Evolutionary conservation across 495 filamentous ascomycete species (phyloP), one percentile per base, ranked within the genome.

Genomic region (Aspergillus incahuasiensis): DNA sequence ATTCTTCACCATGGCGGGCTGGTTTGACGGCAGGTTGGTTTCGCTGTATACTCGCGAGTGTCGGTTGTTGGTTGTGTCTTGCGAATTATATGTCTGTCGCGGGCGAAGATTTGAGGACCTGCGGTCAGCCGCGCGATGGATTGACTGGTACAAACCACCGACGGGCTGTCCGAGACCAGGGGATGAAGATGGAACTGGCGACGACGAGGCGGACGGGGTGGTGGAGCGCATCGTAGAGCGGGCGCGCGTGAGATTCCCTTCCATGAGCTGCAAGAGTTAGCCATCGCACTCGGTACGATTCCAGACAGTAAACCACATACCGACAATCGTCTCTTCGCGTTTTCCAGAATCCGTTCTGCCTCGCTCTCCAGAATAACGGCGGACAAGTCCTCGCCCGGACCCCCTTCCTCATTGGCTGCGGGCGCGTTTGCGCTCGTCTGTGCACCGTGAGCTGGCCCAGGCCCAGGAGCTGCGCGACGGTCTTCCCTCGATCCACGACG

Each of bases 291-390:
- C 48, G 61, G 56, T 19, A 6, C 22, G 19, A 22, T 22, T 30
- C n/a, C 18, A 15, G 9, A 6, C 9, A 8, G 30, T 6, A 19
- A 44, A 16, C 40, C 21, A 70, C 89, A 69, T 78, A 96, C 91
- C 69, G 88, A 90, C 40, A 96, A 73, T 60, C 91, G 79, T 68
- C 82, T 86, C 72, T 96, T 96, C 25, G 91, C 91, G 72, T 95
- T 95, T 34, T 90, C 89, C 41, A 96, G 75, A 66, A 96, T 96
- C 55, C 88, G 75, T 67, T 96, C 91, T 11, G 91, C 91, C 62
- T 89, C 79, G 56, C 84, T 85, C 64, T 89, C 94, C 66, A 96
- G 66, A 6, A 89, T 84, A 12, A 81, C 84, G 43, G 85, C 86
- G 22, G 89, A 87, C 59, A 84, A 81, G 35, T 71, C 73, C 45